Base-by-base conservation (phyloP, 257 asterid species). In the Cruciata laevipes region DNA sequence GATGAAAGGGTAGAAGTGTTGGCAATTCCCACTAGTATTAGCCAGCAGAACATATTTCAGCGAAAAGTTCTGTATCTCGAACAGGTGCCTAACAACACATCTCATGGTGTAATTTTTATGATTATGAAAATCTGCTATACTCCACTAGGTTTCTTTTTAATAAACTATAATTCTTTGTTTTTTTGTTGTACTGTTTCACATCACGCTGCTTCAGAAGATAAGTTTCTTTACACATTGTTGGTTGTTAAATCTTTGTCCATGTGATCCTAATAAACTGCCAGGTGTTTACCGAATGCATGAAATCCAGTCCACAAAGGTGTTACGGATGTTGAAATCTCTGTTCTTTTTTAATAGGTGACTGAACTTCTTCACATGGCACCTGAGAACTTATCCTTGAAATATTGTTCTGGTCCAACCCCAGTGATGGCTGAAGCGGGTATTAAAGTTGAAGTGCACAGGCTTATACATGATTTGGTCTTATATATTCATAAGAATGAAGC, bases 1-100 rank as follows among this genome's bases (percentile, higher is more conserved):
- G 95, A 52, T 75, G 99, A 93, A 87, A 93, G 97, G 80, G 95
- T 90, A 52, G 95, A 86, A 79, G 81, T 85, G 74, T 64, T 93
- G 82, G 99, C 86, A 40, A 88, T 93, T 71, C 97, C 96, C 69
- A 96, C 96, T 25, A 84, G 69, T 83, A 71, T 86, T 56, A 87
- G 68, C 71, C 82, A 72, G 79, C 77, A 79, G 40, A 72, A 83
- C 71, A 55, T 84, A 61, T 90, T 76, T 84, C 96, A 88, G 72
- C 85, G 77, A 74, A 80, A 87, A 67, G 95, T 86, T 68, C 75
- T 80, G 70, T 85, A 90, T 78, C 94, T 93, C 60, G 97, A 56
- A 56, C 61, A 56, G 61, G 61, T 91, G 70, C 56, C 68, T 30
- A 42, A 32, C 20, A 30, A 0, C 0, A 12, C 30, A 27, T 31